Conservation (phyloP, 106 monocot species). For the Phalaenopsis aphrodite region DNA sequence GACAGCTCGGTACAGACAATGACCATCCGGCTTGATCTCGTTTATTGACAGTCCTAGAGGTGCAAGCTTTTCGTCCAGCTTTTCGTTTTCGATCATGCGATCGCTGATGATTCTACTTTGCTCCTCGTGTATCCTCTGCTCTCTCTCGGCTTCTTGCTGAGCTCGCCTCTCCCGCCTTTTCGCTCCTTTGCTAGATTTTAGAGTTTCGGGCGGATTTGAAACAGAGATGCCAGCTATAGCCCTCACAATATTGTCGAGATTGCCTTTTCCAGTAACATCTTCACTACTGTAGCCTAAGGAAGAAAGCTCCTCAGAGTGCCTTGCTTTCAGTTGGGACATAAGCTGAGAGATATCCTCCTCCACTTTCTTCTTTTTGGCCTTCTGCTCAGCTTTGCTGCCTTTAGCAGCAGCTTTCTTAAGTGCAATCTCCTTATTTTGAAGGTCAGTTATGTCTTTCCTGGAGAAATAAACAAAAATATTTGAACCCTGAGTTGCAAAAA, state of each 20-base stretch:
- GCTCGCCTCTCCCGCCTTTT: slow-evolving; percentile 50
- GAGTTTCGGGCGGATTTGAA: background rate
- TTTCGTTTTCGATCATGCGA: slow-evolving; percentile 47
- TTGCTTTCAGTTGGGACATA: slow-evolving; percentile 34
- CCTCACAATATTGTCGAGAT: slow-evolving; percentile 38
- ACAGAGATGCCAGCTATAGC: slow-evolving; percentile 55
- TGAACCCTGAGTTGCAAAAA: background rate
- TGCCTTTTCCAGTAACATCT: slow-evolving; percentile 16
- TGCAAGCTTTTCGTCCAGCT: slow-evolving; percentile 48
- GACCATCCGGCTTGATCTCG: slow-evolving; percentile 74
- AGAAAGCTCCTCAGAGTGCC: slow-evolving; percentile 55
- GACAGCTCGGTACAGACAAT: slow-evolving; percentile 75
- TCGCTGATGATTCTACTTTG: slow-evolving; percentile 50
- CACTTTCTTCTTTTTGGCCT: slow-evolving; percentile 78
- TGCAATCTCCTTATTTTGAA: slow-evolving; percentile 54
- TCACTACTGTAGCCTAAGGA: slow-evolving; percentile 27
- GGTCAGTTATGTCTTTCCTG: slow-evolving; percentile 46
- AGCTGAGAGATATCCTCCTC: slow-evolving; percentile 60
- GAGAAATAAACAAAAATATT: slow-evolving; percentile 3
- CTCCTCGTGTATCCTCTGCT: slow-evolving; percentile 68
- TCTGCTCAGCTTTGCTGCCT: slow-evolving; percentile 86
- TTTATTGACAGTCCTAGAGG: slow-evolving; percentile 49
- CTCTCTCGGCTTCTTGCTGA: slow-evolving; percentile 68
- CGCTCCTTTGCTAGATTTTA: slow-evolving; percentile 43
- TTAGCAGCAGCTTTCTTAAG: slow-evolving; percentile 73